Percentiles rank a stretch among this genome's conserved stretches.
These are phyloP conservation scores for Penicillium nucicola DNA, from an alignment of 495 filamentous ascomycete species.

Conservation along the genomic window DNA sequence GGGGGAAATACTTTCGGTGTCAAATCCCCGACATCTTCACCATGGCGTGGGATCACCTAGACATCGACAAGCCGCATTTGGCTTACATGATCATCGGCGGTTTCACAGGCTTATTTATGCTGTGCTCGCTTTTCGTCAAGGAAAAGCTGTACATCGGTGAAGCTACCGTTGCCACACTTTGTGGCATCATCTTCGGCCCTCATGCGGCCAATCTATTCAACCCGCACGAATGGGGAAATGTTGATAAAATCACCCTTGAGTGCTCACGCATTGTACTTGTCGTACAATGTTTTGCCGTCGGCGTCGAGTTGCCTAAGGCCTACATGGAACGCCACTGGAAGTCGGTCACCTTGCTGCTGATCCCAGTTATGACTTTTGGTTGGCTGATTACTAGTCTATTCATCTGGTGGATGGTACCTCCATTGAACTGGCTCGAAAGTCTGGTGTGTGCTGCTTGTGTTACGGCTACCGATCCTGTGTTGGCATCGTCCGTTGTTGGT, in stretches of 20 bases:
- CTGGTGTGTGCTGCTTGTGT: conserved; percentile 88
- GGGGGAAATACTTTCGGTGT: neutral
- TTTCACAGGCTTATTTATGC: conserved; percentile 98
- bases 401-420: conserved; percentile 89
- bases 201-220: conserved; percentile 90
- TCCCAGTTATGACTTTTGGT: conserved; percentile 97
- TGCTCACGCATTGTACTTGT: conserved; percentile 97
- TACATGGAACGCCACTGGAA: conserved; percentile 99
- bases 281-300: conserved; percentile 98
- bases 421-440: conserved; percentile 83
- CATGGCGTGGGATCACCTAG: conserved; percentile 93
- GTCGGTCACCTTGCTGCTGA: conserved; percentile 80
- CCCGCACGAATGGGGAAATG: conserved; percentile 82
- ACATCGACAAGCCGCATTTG: conserved; percentile 92
- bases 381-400: conserved; percentile 95
- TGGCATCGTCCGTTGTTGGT: conserved; percentile 96
- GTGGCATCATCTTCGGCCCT: conserved; percentile 96
- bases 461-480: conserved; percentile 94
- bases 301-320: conserved; percentile 92
- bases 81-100: conserved; percentile 98
- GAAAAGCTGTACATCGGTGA: conserved; percentile 98
- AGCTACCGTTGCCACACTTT: conserved; percentile 93
- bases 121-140: conserved; percentile 96
- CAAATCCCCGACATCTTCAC: conserved; percentile 14
- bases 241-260: conserved; percentile 93